Evolutionary conservation across 1,284 basidiomycete species (phyloP).

Genomic region (Cryptococcus sp.): DNA sequence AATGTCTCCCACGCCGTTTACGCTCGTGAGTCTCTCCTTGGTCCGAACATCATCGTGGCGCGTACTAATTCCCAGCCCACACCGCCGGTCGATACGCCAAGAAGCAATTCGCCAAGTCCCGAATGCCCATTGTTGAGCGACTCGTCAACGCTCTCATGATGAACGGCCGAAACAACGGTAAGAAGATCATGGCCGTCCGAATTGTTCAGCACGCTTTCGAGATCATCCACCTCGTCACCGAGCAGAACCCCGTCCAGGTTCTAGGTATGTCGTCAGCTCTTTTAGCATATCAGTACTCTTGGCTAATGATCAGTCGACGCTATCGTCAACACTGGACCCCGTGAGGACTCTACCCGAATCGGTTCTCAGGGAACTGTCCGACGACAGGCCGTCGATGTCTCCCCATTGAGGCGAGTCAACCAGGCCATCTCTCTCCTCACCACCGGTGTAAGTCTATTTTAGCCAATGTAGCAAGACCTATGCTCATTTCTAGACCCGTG

Average conservation of each 20-base stretch:
- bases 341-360: constrained; percentile 99
- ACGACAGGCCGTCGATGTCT: constrained; percentile 99
- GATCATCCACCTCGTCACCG: constrained; percentile 99
- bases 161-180: constrained; percentile 99
- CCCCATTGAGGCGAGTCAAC: constrained; percentile 96
- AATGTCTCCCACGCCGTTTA: constrained; percentile 98
- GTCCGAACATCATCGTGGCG: not conserved
- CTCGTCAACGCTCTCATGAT: constrained; percentile 99
- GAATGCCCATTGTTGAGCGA: constrained; percentile 99
- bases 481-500: constrained; percentile 67
- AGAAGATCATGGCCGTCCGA: constrained; percentile 98
- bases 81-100: constrained; percentile 98
- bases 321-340: constrained; percentile 98
- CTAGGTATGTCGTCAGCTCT: constrained; percentile 31
- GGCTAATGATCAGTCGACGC: constrained; percentile 82
- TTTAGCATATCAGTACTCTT: not conserved
- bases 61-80: constrained; percentile 57
- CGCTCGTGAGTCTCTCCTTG: constrained; percentile 53
- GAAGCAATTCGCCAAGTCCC: constrained; percentile 99
- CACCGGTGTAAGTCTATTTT: constrained; percentile 67
- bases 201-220: constrained; percentile 99
- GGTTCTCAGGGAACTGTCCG: constrained; percentile 99
- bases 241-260: constrained; percentile 99
- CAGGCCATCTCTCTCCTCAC: constrained; percentile 94
- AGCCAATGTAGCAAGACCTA: not conserved